Evolutionary conservation across 768 basidiomycete genomes (phyloP).

Genomic region (Podaxis rugospora): DNA sequence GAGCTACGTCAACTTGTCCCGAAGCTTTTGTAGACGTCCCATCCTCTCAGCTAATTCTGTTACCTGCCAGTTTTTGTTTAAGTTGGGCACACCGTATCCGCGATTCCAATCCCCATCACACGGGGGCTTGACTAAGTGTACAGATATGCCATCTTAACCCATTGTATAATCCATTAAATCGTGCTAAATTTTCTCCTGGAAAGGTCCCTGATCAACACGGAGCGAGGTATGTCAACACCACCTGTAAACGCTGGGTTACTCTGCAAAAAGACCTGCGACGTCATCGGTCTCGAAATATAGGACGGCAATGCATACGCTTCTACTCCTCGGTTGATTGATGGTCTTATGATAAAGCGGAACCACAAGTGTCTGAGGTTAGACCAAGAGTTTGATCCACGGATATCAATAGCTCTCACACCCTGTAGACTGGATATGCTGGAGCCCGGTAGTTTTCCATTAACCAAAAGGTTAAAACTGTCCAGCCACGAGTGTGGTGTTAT

Average conservation of each 20-base stretch:
- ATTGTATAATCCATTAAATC: neutral
- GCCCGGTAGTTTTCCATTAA: neutral
- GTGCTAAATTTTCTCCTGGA: neutral
- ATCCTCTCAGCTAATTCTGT: too few species aligned
- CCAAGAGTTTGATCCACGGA: slow-evolving; percentile 9
- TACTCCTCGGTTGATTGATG: neutral
- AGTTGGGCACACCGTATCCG: neutral
- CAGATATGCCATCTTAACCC: neutral
- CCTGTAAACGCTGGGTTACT: neutral
- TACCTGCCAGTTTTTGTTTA: neutral
- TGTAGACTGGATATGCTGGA: neutral
- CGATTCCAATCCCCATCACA: neutral
- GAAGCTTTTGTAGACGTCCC: too few species aligned
- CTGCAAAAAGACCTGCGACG: neutral
- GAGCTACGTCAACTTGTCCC: too few species aligned
- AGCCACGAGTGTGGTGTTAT: neutral
- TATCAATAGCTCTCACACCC: neutral
- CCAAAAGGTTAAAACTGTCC: neutral
- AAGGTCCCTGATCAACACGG: neutral
- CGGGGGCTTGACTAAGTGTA: neutral
- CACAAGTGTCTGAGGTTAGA: neutral
- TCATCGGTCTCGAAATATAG: neutral
- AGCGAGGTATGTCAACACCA: neutral
- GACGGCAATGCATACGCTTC: neutral
- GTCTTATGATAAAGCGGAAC: neutral